These are phyloP conservation scores for Petrea volubilis DNA, from an alignment of 257 asterid genomes.

Conservation along the genomic window DNA sequence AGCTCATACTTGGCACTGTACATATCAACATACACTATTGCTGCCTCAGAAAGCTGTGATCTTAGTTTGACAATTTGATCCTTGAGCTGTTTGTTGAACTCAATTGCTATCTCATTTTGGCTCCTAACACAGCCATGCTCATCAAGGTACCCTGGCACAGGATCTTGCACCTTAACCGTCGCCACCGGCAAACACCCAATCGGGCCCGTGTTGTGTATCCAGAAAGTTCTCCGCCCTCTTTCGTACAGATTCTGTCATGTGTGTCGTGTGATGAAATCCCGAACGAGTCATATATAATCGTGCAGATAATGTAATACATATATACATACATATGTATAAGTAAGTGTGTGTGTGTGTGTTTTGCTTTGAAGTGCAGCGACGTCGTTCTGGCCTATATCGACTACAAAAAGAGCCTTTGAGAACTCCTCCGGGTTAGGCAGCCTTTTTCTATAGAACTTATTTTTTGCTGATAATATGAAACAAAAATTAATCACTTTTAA, in stretches of 20 bases:
- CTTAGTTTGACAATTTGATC: constrained; percentile 36
- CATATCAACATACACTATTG: constrained; percentile 54
- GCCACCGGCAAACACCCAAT: constrained; percentile 61
- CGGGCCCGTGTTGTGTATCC: constrained; percentile 75
- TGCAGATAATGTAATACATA: no score
- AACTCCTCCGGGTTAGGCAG: constrained; percentile 52
- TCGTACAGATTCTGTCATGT: constrained; percentile 45
- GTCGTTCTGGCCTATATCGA: constrained; percentile 80
- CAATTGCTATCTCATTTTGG: constrained; percentile 47
- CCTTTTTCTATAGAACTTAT: constrained; percentile 24
- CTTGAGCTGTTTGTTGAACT: constrained; percentile 50
- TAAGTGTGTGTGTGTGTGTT: no score
- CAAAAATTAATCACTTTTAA: not conserved
- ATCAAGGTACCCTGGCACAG: constrained; percentile 51
- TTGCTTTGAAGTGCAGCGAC: no score
- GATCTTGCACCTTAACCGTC: constrained; percentile 33
- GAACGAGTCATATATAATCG: not conserved
- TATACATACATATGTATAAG: no score
- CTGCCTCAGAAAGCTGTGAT: constrained; percentile 37
- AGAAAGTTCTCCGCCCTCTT: constrained; percentile 60
- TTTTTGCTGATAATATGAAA: constrained; percentile 23
- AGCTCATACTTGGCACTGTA: constrained; percentile 56
- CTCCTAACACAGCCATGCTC: constrained; percentile 49
- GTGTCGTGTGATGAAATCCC: no score
- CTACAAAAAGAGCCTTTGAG: constrained; percentile 47